These are phyloP conservation scores for Microthyrium microscopicum DNA, from an alignment of 2,329 filamentous ascomycete genomes.

Conservation along the genomic window DNA sequence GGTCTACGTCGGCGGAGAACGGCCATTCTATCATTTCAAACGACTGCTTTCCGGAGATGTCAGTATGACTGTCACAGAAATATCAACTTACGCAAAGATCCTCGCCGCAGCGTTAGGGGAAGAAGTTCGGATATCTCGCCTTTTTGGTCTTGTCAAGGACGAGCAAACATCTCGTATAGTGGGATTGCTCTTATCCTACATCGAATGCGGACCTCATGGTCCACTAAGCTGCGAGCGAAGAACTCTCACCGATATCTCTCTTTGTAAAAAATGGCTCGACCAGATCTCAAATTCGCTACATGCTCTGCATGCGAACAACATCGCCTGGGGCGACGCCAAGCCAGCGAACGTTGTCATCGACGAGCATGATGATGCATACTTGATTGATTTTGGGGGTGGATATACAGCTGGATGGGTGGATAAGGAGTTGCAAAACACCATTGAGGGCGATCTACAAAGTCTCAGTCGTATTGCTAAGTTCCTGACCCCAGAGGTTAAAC, in stretches of 20 bases:
- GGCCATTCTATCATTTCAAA: no score
- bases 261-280: conserved; percentile 10
- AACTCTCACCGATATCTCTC: conserved; percentile 5
- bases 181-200: conserved; percentile 11
- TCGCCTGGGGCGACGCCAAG: conserved; percentile 25
- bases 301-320: conserved; percentile 17
- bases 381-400: conserved; percentile 23
- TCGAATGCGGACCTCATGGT: conserved; percentile 10
- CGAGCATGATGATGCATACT: conserved; percentile 19
- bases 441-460: conserved; percentile 5
- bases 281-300: conserved; percentile 9
- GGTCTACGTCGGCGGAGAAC: no score
- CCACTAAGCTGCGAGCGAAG: conserved; percentile 9
- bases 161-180: conserved; percentile 9
- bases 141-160: conserved; percentile 11
- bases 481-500: no score
- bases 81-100: conserved; percentile 11
- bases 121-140: conserved; percentile 10
- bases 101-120: conserved; percentile 9
- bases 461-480: conserved; percentile 7
- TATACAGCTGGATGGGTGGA: conserved; percentile 23
- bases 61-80: conserved; percentile 9
- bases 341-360: conserved; percentile 25
- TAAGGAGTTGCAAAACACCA: conserved; percentile 17
- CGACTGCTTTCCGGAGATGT: no score